Conservation (phyloP, 768 basidiomycete genomes). For the Xerocomellus intermedius region DNA sequence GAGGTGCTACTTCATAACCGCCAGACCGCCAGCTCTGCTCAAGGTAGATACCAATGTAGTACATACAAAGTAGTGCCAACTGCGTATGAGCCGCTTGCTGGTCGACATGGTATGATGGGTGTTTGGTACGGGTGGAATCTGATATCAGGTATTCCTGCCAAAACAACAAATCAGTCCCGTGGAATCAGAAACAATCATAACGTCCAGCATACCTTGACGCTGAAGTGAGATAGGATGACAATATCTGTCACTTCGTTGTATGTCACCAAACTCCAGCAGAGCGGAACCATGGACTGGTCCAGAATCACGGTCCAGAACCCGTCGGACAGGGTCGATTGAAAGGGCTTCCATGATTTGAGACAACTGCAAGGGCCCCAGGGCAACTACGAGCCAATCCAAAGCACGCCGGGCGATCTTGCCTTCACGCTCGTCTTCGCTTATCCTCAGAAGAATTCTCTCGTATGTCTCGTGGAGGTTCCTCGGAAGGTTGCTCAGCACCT, state of each 20-base stretch:
- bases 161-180: not conserved
- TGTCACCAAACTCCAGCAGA: slow-evolving; percentile 8
- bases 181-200: too few species aligned
- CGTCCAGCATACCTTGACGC: slow-evolving; percentile 7
- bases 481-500: slow-evolving; percentile 3
- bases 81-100: not conserved
- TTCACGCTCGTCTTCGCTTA: not conserved
- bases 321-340: not conserved
- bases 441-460: not conserved
- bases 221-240: slow-evolving; percentile 10
- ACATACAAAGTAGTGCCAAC: slow-evolving; percentile 4
- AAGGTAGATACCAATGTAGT: not conserved
- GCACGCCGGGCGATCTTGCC: not conserved
- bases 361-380: slow-evolving; percentile 4
- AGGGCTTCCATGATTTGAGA: slow-evolving; percentile 9
- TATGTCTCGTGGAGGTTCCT: slow-evolving; percentile 6
- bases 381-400: slow-evolving; percentile 13
- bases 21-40: not conserved
- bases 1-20: not conserved
- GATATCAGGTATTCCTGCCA: slow-evolving; percentile 5
- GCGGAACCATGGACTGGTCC: slow-evolving; percentile 1
- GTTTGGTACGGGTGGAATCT: not conserved
- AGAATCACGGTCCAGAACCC: not conserved
- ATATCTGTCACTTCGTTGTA: not conserved
- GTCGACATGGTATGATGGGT: not conserved